Percentiles rank a stretch among this genome's conserved stretches.
Evolutionary conservation across 768 basidiomycete species (phyloP).

Genomic region (Pleurotus tuber-regium): DNA sequence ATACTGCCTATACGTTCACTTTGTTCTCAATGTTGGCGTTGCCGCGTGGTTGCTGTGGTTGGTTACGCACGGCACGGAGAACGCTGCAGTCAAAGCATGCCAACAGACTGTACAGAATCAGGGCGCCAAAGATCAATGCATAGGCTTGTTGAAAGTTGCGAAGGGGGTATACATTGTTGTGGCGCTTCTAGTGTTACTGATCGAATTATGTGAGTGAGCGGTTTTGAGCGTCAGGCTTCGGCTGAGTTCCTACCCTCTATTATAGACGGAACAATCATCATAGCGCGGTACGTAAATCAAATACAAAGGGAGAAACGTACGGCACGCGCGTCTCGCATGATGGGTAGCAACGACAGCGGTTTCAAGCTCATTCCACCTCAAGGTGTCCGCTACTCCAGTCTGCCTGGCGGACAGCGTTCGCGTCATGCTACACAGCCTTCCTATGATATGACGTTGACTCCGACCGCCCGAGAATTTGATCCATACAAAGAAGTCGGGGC

Average conservation of each 20-base stretch:
- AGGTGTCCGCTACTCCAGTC: constrained; percentile 24
- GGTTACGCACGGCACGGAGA: constrained; percentile 43
- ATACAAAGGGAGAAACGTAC: constrained; percentile 48
- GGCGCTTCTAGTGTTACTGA: constrained; percentile 40
- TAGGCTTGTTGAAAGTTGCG: constrained; percentile 36
- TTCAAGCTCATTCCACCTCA: constrained; percentile 29
- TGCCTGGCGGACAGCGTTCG: constrained; percentile 18
- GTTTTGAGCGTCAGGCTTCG: no score
- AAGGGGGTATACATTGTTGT: constrained; percentile 46
- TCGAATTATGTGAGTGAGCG: constrained; percentile 54
- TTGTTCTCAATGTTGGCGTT: constrained; percentile 51
- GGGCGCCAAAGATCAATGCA: constrained; percentile 43
- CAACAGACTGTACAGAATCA: constrained; percentile 38
- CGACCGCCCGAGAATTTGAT: constrained; percentile 30
- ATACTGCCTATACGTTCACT: constrained; percentile 56
- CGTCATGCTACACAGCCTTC: constrained; percentile 3
- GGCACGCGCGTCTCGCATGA: constrained; percentile 32
- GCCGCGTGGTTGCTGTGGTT: constrained; percentile 50
- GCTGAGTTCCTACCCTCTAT: no score
- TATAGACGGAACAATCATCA: constrained; percentile 51
- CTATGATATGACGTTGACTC: constrained; percentile 13
- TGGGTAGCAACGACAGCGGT: constrained; percentile 30
- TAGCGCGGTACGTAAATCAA: constrained; percentile 52
- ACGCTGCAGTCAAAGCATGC: constrained; percentile 43
- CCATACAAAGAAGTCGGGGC: constrained; percentile 34